Conservation (phyloP, 768 basidiomycete species). For the Pleurotus eryngii region DNA sequence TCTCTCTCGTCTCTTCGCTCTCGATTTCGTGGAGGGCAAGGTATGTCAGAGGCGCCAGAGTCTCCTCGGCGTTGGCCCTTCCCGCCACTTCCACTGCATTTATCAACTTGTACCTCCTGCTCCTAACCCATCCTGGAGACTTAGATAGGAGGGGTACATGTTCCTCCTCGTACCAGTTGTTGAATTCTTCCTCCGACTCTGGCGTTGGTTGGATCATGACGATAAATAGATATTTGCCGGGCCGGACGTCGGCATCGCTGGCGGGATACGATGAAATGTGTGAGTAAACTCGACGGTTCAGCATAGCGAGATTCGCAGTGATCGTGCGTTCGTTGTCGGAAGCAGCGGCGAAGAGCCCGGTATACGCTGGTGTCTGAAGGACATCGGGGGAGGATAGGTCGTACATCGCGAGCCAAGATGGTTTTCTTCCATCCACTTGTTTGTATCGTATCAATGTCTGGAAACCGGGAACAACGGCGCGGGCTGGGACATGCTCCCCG, state of each 20-base stretch:
- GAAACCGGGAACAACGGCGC: conserved; percentile 24
- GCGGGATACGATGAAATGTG: conserved; percentile 12
- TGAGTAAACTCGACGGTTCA: conserved; percentile 23
- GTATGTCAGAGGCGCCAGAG: conserved; percentile 21
- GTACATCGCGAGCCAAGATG: conserved; percentile 29
- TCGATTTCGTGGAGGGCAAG: conserved; percentile 28
- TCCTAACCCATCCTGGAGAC: conserved; percentile 27
- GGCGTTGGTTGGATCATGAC: conserved; percentile 19
- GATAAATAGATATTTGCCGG: conserved; percentile 20
- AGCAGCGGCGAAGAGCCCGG: conserved; percentile 16
- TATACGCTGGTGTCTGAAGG: conserved; percentile 20
- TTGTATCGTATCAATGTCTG: conserved; percentile 25
- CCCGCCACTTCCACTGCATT: conserved; percentile 15
- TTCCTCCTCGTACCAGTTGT: conserved; percentile 35
- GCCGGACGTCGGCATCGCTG: conserved; percentile 10
- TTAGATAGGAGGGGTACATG: conserved; percentile 26
- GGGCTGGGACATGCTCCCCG: conserved; percentile 27
- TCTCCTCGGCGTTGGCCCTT: conserved; percentile 9
- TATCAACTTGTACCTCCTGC: conserved; percentile 25
- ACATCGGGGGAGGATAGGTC: conserved; percentile 21
- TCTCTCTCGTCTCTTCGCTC: conserved; percentile 14
- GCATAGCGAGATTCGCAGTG: conserved; percentile 18
- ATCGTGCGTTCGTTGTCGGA: conserved; percentile 22
- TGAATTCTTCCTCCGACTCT: conserved; percentile 26
- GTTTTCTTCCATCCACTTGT: conserved; percentile 20